Percentiles rank a stretch among this genome's conserved stretches.
phyloP scores from a whole-genome alignment of 140 eudicot genomes.

The Ambrosia hybrid region DNA sequence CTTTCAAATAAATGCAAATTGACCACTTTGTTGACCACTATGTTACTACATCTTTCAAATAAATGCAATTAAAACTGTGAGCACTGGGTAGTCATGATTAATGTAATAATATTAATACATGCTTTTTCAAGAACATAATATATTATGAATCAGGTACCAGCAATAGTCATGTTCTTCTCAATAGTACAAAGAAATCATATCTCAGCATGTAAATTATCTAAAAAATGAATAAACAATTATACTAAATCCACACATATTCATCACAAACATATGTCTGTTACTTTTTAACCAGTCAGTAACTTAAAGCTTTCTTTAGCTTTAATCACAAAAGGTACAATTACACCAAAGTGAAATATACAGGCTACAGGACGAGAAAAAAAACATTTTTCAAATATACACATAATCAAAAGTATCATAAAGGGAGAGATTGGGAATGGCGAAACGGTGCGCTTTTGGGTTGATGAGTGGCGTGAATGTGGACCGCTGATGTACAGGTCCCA shows the following conservation, averaged over 20 bases:
- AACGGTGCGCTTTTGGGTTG: no score
- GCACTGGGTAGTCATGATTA: conserved; percentile 5
- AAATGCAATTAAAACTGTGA: conserved; percentile 19
- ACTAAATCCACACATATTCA: conserved; percentile 21
- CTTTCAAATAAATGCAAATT: no score
- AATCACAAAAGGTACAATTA: conserved; percentile 1
- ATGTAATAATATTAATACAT: no score
- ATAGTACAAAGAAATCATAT: conserved; percentile 6
- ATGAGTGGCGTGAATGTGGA: no score
- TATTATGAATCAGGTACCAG: conserved; percentile 5
- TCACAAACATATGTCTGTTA: background rate
- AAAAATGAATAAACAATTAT: conserved; percentile 15
- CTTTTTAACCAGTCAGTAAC: conserved; percentile 6
- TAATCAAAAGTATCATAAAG: background rate
- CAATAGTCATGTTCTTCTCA: conserved; percentile 15
- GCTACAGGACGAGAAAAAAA: background rate
- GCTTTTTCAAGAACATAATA: conserved; percentile 2
- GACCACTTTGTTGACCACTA: no score
- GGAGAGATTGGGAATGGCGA: no score
- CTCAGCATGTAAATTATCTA: background rate
- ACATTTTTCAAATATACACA: conserved; percentile 3
- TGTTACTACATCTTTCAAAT: conserved; percentile 19
- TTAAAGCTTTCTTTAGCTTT: background rate
- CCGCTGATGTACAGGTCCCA: no score
- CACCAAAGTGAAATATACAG: background rate